phyloP scores from a whole-genome alignment of 2,329 filamentous ascomycete genomes.

The Botryosphaeria dothidea region DNA sequence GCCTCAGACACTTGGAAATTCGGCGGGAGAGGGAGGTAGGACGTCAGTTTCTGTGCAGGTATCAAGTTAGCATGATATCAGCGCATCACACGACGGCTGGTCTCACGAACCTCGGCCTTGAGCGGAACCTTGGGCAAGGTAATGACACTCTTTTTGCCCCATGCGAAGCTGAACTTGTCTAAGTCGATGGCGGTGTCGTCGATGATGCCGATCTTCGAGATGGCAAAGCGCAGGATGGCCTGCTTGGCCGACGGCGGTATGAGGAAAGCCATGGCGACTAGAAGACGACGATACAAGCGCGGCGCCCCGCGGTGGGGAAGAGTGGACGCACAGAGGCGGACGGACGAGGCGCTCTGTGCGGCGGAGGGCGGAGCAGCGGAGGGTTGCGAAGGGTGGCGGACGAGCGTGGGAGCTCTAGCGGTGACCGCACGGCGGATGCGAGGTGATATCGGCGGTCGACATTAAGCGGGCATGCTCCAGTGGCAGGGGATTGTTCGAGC shows the following conservation, averaged over 20 bases:
- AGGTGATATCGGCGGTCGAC: conserved; percentile 6
- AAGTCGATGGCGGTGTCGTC: conserved; percentile 85
- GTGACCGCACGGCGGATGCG: not conserved
- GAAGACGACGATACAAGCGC: conserved; percentile 19
- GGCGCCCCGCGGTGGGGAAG: conserved; percentile 21
- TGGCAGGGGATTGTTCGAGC: not conserved
- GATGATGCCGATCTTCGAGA: conserved; percentile 80
- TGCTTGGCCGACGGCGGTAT: conserved; percentile 82
- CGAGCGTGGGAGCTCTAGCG: conserved; percentile 8
- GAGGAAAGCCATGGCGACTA: conserved; percentile 61
- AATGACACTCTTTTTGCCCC: conserved; percentile 78
- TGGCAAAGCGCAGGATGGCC: conserved; percentile 80
- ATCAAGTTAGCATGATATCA: conserved; percentile 23
- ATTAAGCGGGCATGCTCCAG: not conserved
- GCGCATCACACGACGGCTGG: not conserved
- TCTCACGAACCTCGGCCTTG: conserved; percentile 66
- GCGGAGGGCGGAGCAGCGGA: conserved; percentile 28
- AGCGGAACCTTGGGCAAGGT: conserved; percentile 87
- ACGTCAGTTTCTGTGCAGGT: conserved; percentile 70
- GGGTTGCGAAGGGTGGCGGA: conserved; percentile 15
- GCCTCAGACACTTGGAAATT: conserved; percentile 72
- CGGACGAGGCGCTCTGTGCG: conserved; percentile 32
- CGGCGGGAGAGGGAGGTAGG: conserved; percentile 73
- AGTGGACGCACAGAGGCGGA: conserved; percentile 20
- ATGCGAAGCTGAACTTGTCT: conserved; percentile 80